Percentiles rank a stretch among this genome's conserved stretches.
Conservation (phyloP, 1,139 yeast species). For the Hemisphaericaspora xylofermentans region DNA sequence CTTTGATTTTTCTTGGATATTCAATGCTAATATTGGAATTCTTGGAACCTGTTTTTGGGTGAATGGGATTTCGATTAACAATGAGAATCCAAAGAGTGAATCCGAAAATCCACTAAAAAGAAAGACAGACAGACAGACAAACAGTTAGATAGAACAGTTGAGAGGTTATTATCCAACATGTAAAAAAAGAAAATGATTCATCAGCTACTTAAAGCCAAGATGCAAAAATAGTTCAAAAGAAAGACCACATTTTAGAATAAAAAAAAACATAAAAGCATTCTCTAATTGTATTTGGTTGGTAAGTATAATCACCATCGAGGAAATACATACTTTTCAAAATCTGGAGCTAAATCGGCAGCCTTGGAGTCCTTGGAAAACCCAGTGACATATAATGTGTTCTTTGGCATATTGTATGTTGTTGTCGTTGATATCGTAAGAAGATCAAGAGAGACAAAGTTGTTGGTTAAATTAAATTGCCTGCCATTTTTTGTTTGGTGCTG, state of each 20-base stretch:
- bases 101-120: constrained; percentile 2
- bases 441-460: not conserved
- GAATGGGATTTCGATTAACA: not conserved
- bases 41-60: not conserved
- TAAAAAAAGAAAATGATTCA: not conserved
- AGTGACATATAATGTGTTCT: constrained; percentile 59
- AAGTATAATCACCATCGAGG: not conserved
- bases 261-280: constrained; percentile 4
- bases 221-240: constrained; percentile 3
- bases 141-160: no score
- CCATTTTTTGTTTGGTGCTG: no score
- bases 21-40: not conserved
- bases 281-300: constrained; percentile 2
- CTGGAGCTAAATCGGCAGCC: constrained; percentile 68
- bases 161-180: not conserved
- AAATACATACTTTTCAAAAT: constrained; percentile 66
- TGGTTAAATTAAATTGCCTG: no score
- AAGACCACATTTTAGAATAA: not conserved
- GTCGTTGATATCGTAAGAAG: not conserved
- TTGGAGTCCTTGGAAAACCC: constrained; percentile 60
- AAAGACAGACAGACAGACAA: constrained; percentile 5
- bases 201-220: no score
- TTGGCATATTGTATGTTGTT: constrained; percentile 37
- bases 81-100: constrained; percentile 1
- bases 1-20: constrained; percentile 3